Evolutionary conservation across 495 filamentous ascomycete genomes (phyloP).

Genomic region (Cryomyces minteri): DNA sequence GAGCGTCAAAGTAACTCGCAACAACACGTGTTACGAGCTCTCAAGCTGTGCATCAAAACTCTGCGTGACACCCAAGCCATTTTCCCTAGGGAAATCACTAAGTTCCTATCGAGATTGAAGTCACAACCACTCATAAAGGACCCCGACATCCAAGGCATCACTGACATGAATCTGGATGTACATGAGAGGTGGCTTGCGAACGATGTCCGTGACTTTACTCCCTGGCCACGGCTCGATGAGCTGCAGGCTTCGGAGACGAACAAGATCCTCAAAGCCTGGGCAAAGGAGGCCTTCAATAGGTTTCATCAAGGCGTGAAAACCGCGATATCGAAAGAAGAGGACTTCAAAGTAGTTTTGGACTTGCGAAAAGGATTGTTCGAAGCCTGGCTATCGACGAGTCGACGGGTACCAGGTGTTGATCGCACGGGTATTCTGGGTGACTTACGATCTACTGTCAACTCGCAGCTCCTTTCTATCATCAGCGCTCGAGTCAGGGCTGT

Average conservation of each 20-base stretch:
- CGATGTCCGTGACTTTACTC: slow-evolving; percentile 72
- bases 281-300: slow-evolving; percentile 43
- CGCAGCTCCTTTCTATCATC: no score
- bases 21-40: slow-evolving; percentile 26
- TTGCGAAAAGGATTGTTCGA: slow-evolving; percentile 51
- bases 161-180: slow-evolving; percentile 64
- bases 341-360: slow-evolving; percentile 47
- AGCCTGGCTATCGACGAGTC: slow-evolving; percentile 62
- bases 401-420: no score
- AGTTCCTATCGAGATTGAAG: slow-evolving; percentile 51
- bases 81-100: slow-evolving; percentile 51
- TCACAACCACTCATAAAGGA: slow-evolving; percentile 50
- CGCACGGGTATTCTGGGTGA: no score
- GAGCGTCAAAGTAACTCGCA: slow-evolving; percentile 18
- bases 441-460: no score
- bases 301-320: slow-evolving; percentile 40
- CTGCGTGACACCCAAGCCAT: slow-evolving; percentile 56
- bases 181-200: slow-evolving; percentile 67
- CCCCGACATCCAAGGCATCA: slow-evolving; percentile 38
- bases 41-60: slow-evolving; percentile 60
- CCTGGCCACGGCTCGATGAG: slow-evolving; percentile 77
- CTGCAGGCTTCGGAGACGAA: slow-evolving; percentile 43
- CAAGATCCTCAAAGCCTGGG: slow-evolving; percentile 55
- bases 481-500: no score
- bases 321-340: slow-evolving; percentile 32